Percentiles rank a stretch among this genome's conserved stretches.
Conservation (phyloP, 257 asterid genomes). For the Capsicum baccatum region DNA sequence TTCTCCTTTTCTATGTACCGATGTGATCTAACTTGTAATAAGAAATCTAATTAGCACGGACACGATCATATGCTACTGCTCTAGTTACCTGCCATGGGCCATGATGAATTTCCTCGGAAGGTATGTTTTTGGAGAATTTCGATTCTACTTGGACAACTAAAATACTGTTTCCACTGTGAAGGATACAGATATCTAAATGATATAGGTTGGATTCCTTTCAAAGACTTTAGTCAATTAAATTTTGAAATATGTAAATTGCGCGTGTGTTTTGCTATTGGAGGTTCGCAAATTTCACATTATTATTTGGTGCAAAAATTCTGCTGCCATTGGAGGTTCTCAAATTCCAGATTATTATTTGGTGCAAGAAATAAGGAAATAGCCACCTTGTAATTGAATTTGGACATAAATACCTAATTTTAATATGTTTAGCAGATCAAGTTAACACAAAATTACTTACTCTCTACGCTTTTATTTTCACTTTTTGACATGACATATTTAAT, state of each 20-base stretch:
- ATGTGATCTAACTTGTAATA: neutral
- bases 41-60: neutral
- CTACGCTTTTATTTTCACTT: too few relatives aligned
- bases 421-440: neutral
- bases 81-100: neutral
- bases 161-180: neutral
- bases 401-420: too few relatives aligned
- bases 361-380: too few relatives aligned
- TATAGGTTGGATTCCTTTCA: neutral
- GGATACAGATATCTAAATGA: neutral
- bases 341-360: too few relatives aligned
- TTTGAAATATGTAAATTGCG: neutral
- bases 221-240: neutral
- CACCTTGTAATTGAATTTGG: too few relatives aligned
- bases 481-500: too few relatives aligned
- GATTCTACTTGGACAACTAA: constrained; percentile 6
- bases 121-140: neutral
- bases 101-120: neutral
- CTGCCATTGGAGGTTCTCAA: too few relatives aligned
- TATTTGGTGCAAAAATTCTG: too few relatives aligned
- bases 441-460: neutral
- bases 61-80: neutral
- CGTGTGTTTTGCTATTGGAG: neutral
- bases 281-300: too few relatives aligned
- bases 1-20: neutral